Evolutionary conservation across 495 filamentous ascomycete species (phyloP).

Genomic region (Annulohypoxylon nitens): DNA sequence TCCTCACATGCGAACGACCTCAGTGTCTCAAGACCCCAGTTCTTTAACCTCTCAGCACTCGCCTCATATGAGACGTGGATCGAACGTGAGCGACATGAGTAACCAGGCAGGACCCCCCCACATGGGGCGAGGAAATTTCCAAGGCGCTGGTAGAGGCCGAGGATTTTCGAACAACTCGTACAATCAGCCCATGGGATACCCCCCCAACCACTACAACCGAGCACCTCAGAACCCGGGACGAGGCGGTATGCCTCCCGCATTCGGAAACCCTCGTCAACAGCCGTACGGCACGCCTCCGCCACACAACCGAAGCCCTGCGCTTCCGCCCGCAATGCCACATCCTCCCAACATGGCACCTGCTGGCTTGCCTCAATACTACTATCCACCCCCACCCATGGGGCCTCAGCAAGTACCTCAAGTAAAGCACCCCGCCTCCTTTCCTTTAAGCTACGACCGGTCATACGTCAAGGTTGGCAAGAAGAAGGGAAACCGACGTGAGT

Average conservation of each 20-base stretch:
- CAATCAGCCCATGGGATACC: conserved; percentile 75
- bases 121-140: conserved; percentile 57
- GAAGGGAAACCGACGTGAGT: conserved; percentile 58
- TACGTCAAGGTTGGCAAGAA: conserved; percentile 55
- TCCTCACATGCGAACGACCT: conserved; percentile 67
- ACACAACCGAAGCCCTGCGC: conserved; percentile 76
- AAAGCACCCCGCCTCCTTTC: conserved; percentile 69
- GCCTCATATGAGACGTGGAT: conserved; percentile 83
- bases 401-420: conserved; percentile 70
- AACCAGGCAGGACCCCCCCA: conserved; percentile 68
- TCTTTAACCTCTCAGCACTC: conserved; percentile 71
- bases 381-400: conserved; percentile 65
- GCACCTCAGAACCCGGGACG: conserved; percentile 72
- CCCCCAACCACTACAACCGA: conserved; percentile 70
- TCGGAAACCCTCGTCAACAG: conserved; percentile 55
- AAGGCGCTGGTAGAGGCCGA: conserved; percentile 72
- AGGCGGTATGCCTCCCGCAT: conserved; percentile 75
- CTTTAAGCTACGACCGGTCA: conserved; percentile 42
- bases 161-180: conserved; percentile 69
- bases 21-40: conserved; percentile 66
- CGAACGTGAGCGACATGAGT: conserved; percentile 80
- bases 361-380: conserved; percentile 68
- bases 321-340: conserved; percentile 72
- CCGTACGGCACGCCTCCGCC: conserved; percentile 47
- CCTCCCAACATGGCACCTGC: conserved; percentile 73